Evolutionary conservation across 1,284 basidiomycete genomes (phyloP), one percentile per base, ranked within the genome.

Genomic region (Puccinia sorghi): DNA sequence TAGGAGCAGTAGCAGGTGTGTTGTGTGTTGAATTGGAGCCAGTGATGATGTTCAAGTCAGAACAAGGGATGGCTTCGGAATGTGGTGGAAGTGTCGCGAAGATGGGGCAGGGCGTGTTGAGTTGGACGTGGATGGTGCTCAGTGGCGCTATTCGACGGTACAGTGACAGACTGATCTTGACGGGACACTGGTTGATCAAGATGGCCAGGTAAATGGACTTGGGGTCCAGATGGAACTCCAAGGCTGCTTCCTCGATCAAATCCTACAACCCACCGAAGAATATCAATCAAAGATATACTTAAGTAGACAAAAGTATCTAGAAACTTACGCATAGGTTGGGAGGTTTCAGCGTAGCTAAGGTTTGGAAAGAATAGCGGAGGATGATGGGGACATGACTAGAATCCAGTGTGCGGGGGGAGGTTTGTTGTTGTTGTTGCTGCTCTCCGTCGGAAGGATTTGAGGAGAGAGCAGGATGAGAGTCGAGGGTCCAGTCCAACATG

Each of bases 101-200:
- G 59, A 41, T 63, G 2, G 32, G 37, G 32, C 59, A 41, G 27
- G 59, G 59, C 8, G 37, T 41, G 46, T 67, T 70, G 3, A 70
- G 27, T 43, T 70, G 46, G 20, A 70, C 67, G 27, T 70, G 67
- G 46, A 70, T 52, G 5, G 67, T 70, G n/a, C 67, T 70, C n/a
- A 70, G 67, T 20, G 67, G 67, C 54, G 67, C 67, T 32, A 70
- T 52, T 50, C 67, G 48, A 54, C 48, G 48, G 48, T 70, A 70
- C 6, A 70, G 48, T 4, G 67, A 52, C 8, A n/a, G 13, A 70
- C 67, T 70, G 48, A 70, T 70, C 27, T 54, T 70, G 50, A 70
- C 48, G 20, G 43, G 48, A 22, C n/a, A 39, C 27, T 54, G 48
- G 32, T 70, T 50, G 25, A 70, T 54, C 2, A 50, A 37, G 7